Evolutionary conservation across 1,284 basidiomycete species (phyloP), one percentile per base, ranked within the genome.

Genomic region (Heterobasidion irregulare): DNA sequence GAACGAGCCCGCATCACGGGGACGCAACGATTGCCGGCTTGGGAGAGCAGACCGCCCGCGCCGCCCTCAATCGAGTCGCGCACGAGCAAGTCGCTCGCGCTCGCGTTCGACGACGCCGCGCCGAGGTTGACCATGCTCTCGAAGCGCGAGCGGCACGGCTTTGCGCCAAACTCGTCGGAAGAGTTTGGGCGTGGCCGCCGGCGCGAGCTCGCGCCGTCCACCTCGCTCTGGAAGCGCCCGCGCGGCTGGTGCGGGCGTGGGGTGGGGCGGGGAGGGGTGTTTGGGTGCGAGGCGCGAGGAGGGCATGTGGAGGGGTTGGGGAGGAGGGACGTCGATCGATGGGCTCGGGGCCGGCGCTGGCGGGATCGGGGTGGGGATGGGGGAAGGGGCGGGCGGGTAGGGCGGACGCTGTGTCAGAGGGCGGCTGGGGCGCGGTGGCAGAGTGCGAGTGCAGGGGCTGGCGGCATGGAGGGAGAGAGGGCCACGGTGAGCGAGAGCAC

Each of bases 91-190:
- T 90, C 88, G 67, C 84, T 88, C 44, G 79, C 78, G 64, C 77
- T 82, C 32, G 77, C 74, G 58, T 80, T 75, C 57, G 71, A 72
- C 38, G 77, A 75, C 18, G 69, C 72, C 36, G 70, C 77, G 32
- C 81, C 78, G 41, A 85, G 66, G 67, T 83, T 83, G 50, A 83
- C 77, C 78, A 84, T 82, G 62, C 82, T 84, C 70, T 84, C 86
- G 60, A 85, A 81, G 64, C 86, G 72, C 56, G 81, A 77, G 59
- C 80, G 73, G 58, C 75, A 62, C 44, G 72, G 69, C 63, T 72
- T 74, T 50, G 68, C 73, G 16, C 81, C 82, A 54, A 82, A 67
- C 58, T 85, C 88, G 63, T 87, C 88, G 57, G 79, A 81, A 54
- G 86, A 86, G 62, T 71, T 82, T n/a, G 84, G 84, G 47, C 84